These are phyloP conservation scores for Ceratonia siliqua DNA, from an alignment of 306 rosid species.

Conservation along the genomic window DNA sequence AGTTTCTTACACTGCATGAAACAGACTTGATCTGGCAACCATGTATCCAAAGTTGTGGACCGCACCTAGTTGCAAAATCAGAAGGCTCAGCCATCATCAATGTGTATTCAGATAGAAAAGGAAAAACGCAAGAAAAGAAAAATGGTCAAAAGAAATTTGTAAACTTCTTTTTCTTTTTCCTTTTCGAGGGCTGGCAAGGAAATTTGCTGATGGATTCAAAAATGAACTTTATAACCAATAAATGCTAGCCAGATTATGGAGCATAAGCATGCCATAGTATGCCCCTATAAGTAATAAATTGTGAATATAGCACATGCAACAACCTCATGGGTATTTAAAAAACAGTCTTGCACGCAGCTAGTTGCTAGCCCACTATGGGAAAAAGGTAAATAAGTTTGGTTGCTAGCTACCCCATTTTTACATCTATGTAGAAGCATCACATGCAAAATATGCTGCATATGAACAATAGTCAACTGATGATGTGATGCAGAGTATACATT, in stretches of 20 bases:
- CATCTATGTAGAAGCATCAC: not conserved
- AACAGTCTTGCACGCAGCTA: not conserved
- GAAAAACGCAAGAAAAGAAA: not conserved
- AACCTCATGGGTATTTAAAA: not conserved
- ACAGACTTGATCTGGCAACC: constrained; percentile 93
- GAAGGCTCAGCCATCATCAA: constrained; percentile 32
- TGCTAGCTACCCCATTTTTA: not conserved
- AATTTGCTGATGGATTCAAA: not conserved
- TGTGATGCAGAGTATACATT: not conserved
- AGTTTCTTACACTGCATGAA: constrained; percentile 83
- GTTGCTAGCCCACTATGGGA: not conserved
- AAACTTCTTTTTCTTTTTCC: not conserved
- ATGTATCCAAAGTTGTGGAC: constrained; percentile 91
- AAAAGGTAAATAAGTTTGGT: not conserved
- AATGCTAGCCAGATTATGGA: not conserved
- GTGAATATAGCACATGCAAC: not conserved
- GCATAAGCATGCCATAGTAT: not conserved
- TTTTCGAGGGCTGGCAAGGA: not conserved
- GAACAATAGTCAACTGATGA: not conserved
- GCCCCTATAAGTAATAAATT: not conserved
- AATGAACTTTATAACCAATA: not conserved
- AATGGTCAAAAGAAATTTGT: not conserved
- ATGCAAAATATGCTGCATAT: not conserved
- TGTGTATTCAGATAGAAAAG: constrained; percentile 2
- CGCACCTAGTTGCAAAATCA: constrained; percentile 65